Evolutionary conservation across 2,329 filamentous ascomycete genomes (phyloP).

Genomic region (Penicillium palitans): DNA sequence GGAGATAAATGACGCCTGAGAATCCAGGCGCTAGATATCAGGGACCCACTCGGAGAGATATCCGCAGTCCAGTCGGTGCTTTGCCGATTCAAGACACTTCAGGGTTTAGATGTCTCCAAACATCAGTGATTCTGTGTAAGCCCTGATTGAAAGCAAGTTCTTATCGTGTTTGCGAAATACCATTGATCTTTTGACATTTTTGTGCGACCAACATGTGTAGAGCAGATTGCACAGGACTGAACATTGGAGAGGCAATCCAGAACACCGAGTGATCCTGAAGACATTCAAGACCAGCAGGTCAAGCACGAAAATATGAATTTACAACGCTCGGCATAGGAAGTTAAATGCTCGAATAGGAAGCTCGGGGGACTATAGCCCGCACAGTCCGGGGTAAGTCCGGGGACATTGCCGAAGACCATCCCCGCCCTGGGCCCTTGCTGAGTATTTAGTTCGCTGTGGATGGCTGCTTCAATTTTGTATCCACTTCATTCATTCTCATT

Average conservation of each 20-base stretch:
- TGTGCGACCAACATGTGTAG: too few species aligned
- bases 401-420: constrained; percentile 16
- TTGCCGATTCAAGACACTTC: constrained; percentile 7
- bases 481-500: background rate
- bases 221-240: background rate
- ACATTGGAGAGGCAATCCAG: background rate
- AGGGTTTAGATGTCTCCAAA: background rate
- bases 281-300: background rate
- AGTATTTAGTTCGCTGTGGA: constrained; percentile 23
- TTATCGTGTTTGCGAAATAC: background rate
- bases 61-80: constrained; percentile 17
- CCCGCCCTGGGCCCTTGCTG: constrained; percentile 11
- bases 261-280: background rate
- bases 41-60: constrained; percentile 17
- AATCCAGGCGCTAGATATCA: background rate
- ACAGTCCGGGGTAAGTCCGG: constrained; percentile 24
- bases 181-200: background rate
- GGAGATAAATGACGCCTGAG: background rate
- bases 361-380: constrained; percentile 7
- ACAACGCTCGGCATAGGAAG: background rate
- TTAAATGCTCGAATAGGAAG: background rate
- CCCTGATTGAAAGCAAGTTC: background rate
- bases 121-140: background rate
- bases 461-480: background rate
- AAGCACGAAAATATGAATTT: too few species aligned